Evolutionary conservation across 1,139 yeast species (phyloP).

Genomic region (Sugiyamaella japonica): DNA sequence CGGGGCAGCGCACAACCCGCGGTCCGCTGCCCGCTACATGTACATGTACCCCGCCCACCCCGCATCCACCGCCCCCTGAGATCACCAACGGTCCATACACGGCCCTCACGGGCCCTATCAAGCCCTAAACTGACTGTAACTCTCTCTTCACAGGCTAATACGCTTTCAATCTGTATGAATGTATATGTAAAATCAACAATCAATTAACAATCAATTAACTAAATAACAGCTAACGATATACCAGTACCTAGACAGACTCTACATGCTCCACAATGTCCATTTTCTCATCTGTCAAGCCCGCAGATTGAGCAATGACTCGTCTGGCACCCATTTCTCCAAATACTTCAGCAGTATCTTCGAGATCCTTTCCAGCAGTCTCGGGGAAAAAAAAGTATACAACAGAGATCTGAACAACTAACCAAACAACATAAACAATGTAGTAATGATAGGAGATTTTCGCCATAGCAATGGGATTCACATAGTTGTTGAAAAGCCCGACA

Average conservation of each 20-base stretch:
- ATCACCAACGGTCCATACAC: no score
- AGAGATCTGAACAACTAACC: slow-evolving; percentile 26
- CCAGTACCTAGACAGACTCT: slow-evolving; percentile 2
- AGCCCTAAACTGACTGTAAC: no score
- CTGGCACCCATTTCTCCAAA: slow-evolving; percentile 47
- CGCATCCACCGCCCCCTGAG: no score
- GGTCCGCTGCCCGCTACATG: no score
- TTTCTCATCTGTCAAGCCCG: slow-evolving; percentile 11
- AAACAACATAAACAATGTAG: slow-evolving; percentile 38
- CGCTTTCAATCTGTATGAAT: no score
- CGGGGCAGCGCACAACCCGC: not conserved
- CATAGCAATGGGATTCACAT: slow-evolving; percentile 60
- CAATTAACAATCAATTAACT: not conserved
- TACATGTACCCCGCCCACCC: no score
- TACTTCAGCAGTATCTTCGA: slow-evolving; percentile 51
- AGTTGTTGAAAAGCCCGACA: slow-evolving; percentile 43
- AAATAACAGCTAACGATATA: not conserved
- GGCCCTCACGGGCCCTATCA: no score
- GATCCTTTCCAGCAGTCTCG: slow-evolving; percentile 49
- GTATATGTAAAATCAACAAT: not conserved
- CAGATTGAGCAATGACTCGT: slow-evolving; percentile 32
- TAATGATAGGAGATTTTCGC: slow-evolving; percentile 50
- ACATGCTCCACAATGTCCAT: slow-evolving; percentile 5
- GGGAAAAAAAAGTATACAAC: slow-evolving; percentile 47
- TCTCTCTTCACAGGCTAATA: no score